These are phyloP conservation scores for Pseudognaphalium luteoalbum DNA, from an alignment of 129 eudicot species.

Conservation along the genomic window DNA sequence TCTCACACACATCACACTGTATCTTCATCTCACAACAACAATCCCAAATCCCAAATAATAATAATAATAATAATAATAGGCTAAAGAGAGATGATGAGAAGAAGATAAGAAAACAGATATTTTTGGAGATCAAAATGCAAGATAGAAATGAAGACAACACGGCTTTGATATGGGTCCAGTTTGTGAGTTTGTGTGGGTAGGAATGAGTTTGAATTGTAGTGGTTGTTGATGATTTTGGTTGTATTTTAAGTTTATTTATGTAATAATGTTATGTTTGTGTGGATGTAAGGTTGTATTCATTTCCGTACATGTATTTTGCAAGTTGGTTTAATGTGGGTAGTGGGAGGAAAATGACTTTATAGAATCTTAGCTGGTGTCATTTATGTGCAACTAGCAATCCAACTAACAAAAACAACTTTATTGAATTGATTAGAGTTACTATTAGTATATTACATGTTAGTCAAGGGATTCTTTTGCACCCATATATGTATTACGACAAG, in stretches of 20 bases:
- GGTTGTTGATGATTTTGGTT: slow-evolving; percentile 19
- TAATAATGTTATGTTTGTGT: slow-evolving; percentile 9
- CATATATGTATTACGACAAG: not conserved
- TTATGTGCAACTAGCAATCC: not conserved
- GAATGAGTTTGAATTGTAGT: slow-evolving; percentile 14
- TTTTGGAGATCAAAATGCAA: slow-evolving; percentile 32
- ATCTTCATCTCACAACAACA: slow-evolving; percentile 56
- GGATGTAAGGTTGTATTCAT: slow-evolving; percentile 17
- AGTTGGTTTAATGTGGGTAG: not conserved
- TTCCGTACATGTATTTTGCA: slow-evolving; percentile 22
- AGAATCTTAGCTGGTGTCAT: not conserved
- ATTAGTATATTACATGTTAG: not conserved
- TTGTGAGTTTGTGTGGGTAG: slow-evolving; percentile 30
- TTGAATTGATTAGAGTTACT: not conserved
- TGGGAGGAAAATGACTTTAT: not conserved
- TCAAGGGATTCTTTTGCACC: not conserved
- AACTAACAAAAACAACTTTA: not conserved
- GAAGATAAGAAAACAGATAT: slow-evolving; percentile 32
- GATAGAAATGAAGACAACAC: slow-evolving; percentile 30
- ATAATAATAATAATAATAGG: not conserved
- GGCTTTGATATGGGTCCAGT: slow-evolving; percentile 6
- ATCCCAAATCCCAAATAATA: no score
- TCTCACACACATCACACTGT: slow-evolving; percentile 99
- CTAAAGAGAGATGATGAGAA: slow-evolving; percentile 1
- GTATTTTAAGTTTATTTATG: not conserved